Conservation (phyloP, 2,329 filamentous ascomycete species). For the Alternaria hordeiaustralica region DNA sequence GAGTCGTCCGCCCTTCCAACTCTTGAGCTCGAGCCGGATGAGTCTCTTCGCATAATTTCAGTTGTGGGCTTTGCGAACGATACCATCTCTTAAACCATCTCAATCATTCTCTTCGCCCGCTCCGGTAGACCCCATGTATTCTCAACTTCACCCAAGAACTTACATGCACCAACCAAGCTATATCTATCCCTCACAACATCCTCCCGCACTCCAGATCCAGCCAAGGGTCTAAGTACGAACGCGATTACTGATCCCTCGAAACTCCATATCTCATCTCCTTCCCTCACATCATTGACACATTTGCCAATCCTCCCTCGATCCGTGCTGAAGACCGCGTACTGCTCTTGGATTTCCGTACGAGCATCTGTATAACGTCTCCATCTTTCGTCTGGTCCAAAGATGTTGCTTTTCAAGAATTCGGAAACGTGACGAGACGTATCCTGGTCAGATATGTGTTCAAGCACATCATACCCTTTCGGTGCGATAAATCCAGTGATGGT, state of each 20-base stretch:
- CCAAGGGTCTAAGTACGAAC: background rate
- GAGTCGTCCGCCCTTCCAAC: background rate
- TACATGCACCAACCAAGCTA: background rate
- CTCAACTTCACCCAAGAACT: background rate
- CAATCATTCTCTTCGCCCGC: background rate
- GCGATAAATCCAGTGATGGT: background rate
- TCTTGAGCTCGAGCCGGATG: background rate
- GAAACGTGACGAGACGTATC: background rate
- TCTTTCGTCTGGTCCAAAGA: background rate
- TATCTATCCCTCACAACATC: background rate
- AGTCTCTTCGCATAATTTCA: background rate
- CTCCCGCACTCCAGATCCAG: background rate
- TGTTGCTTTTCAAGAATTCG: background rate
- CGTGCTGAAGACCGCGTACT: background rate
- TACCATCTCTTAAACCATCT: background rate
- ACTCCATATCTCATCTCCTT: background rate
- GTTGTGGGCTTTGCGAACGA: background rate
- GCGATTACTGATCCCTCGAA: background rate
- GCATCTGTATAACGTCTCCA: background rate
- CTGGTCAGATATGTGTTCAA: background rate
- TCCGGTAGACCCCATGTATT: background rate
- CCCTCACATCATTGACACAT: background rate
- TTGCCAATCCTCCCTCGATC: background rate
- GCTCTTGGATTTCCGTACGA: background rate
- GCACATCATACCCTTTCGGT: background rate